A percentile compares a stretch with the other conserved stretches of the same genome.
Evolutionary conservation across 2,329 filamentous ascomycete species (phyloP).

Genomic region (Penicillium sp.): DNA sequence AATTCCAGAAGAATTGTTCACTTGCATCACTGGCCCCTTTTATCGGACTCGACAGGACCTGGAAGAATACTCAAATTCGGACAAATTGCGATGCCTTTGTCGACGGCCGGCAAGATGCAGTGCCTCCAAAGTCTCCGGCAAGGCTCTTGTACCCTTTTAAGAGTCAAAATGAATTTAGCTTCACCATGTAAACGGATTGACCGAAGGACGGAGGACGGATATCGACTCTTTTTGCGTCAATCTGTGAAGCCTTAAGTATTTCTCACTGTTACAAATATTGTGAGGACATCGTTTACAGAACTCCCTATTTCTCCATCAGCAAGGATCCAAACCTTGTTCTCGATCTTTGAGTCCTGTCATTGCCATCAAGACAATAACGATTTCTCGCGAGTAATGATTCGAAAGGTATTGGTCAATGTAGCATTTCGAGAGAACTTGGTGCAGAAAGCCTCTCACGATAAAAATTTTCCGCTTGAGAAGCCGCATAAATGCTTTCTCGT

Average conservation of each 20-base stretch:
- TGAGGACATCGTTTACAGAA: too few relatives aligned
- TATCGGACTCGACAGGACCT: not conserved
- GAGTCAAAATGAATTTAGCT: too few relatives aligned
- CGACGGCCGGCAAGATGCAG: not conserved
- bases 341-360: too few relatives aligned
- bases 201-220: not conserved
- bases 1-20: not conserved
- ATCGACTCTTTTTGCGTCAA: not conserved
- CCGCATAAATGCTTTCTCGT: too few relatives aligned
- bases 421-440: not conserved
- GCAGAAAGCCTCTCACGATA: too few relatives aligned
- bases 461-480: too few relatives aligned
- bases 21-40: not conserved
- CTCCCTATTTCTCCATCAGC: too few relatives aligned
- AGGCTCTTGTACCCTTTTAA: not conserved
- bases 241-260: too few relatives aligned
- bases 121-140: not conserved
- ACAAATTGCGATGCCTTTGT: not conserved
- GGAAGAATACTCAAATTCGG: not conserved
- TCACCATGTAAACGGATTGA: not conserved
- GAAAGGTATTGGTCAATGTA: too few relatives aligned
- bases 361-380: not conserved
- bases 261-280: too few relatives aligned
- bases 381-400: not conserved
- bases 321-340: too few relatives aligned